Evolutionary conservation across 768 basidiomycete species (phyloP).

Genomic region (Mycena vulgaris): DNA sequence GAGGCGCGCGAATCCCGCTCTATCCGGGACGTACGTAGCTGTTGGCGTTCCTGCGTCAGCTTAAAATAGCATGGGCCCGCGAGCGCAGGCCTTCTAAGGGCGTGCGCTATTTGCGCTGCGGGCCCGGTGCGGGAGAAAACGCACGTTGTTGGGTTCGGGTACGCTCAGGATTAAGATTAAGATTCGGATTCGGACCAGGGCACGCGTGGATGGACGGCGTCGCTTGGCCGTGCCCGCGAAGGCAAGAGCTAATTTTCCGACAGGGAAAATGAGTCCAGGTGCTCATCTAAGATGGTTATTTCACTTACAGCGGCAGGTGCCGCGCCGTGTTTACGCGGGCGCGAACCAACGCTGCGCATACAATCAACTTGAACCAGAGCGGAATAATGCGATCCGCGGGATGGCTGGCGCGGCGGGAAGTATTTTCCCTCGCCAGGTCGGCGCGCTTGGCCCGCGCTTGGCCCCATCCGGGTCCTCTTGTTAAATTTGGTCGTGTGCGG

Average conservation of each 20-base stretch:
- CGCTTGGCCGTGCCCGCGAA: background rate
- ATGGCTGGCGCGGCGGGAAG: too few relatives aligned
- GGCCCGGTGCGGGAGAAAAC: background rate
- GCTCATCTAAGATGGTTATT: too few relatives aligned
- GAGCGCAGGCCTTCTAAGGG: background rate
- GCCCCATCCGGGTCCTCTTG: too few relatives aligned
- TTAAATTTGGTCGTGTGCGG: background rate
- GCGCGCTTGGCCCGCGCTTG: too few relatives aligned
- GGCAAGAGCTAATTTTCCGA: too few relatives aligned
- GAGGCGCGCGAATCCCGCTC: background rate
- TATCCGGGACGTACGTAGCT: background rate
- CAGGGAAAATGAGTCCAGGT: background rate
- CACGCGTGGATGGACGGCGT: background rate
- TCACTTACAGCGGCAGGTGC: too few relatives aligned
- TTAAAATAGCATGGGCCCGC: background rate
- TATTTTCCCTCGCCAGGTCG: too few relatives aligned
- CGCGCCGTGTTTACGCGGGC: too few relatives aligned
- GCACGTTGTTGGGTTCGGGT: background rate
- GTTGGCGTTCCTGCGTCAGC: conserved; percentile 14
- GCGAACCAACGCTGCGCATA: too few relatives aligned
- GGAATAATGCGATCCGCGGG: too few relatives aligned
- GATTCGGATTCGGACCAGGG: background rate
- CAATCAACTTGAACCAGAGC: too few relatives aligned
- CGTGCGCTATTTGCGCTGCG: conserved; percentile 18
- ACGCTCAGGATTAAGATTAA: background rate